Evolutionary conservation across 345 rosid genomes (phyloP), one percentile per base, ranked within the genome.

Genomic region (Dipteronia dyeriana): DNA sequence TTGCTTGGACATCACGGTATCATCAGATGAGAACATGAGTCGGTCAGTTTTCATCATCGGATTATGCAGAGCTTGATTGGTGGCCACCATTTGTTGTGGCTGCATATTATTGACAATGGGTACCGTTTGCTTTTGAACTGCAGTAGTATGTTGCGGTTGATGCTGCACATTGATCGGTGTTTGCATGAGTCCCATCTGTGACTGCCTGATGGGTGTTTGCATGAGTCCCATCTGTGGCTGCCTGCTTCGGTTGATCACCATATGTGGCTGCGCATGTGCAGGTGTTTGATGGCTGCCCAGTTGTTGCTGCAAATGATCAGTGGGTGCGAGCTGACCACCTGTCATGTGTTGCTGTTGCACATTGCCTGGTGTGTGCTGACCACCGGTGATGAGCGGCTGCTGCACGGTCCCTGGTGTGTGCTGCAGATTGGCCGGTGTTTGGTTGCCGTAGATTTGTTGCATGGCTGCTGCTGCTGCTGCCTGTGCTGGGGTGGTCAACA

Each of bases 11-110:
- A 92, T 80, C 54, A 83, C 79, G 54, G 78, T 76, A 71, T 91
- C 98, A 51, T 94, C 92, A 25, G 90, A 85, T 25, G 90, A 81
- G 71, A 87, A 87, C 82, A 79, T 79, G 7, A 85, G 76, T 64
- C 85, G 80, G 59, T 86, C 86, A 51, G 85, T 82, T 84, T 54
- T 85, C 45, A 38, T 66, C 12, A 75, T 26, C 38, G 62, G 82
- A 70, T 79, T 60, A 75, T 38, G 70, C 75, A 68, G 65, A 61
- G 65, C 23, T n/a, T 66, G 65, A 19, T 22, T 75, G 34, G 9
- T 22, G 17, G 39, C 53, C 47, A 80, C 16, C 45, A 41, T 41
- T 41, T 41, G 45, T 5, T 31, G 65, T 0, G 16, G 53, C 62
- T 25, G 77, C 4, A 11, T 3, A 45, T 12, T 7, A 45, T 12